Evolutionary conservation across 257 asterid species (phyloP).

Genomic region (Fraxinus cuspidata): DNA sequence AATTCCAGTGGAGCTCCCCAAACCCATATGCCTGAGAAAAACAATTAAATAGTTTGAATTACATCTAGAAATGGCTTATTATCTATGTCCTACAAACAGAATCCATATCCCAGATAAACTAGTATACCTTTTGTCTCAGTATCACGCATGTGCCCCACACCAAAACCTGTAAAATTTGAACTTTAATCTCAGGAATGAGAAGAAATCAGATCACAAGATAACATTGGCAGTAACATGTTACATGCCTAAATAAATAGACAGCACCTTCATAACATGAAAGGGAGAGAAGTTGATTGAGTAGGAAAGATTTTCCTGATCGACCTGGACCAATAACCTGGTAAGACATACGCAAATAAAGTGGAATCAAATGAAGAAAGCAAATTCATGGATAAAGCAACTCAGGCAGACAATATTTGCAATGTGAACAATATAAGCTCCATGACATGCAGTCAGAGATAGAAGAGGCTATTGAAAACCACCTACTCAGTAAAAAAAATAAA

Average conservation of each 20-base stretch:
- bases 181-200: slow-evolving; percentile 10
- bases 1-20: slow-evolving; percentile 88
- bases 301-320: slow-evolving; percentile 97
- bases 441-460: slow-evolving; percentile 11
- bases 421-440: slow-evolving; percentile 2
- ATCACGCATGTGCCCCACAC: slow-evolving; percentile 98
- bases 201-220: slow-evolving; percentile 8
- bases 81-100: background rate
- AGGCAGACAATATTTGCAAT: slow-evolving; percentile 1
- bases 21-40: slow-evolving; percentile 81
- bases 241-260: slow-evolving; percentile 18
- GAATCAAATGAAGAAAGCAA: background rate
- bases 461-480: background rate
- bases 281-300: slow-evolving; percentile 94
- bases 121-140: slow-evolving; percentile 88
- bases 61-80: background rate
- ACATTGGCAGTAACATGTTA: background rate
- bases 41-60: slow-evolving; percentile 8
- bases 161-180: slow-evolving; percentile 68
- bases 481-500: background rate
- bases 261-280: slow-evolving; percentile 95
- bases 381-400: background rate
- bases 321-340: slow-evolving; percentile 93
- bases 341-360: slow-evolving; percentile 3
- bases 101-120: background rate